Conservation (phyloP, 257 asterid genomes). For the Mentha longifolia region DNA sequence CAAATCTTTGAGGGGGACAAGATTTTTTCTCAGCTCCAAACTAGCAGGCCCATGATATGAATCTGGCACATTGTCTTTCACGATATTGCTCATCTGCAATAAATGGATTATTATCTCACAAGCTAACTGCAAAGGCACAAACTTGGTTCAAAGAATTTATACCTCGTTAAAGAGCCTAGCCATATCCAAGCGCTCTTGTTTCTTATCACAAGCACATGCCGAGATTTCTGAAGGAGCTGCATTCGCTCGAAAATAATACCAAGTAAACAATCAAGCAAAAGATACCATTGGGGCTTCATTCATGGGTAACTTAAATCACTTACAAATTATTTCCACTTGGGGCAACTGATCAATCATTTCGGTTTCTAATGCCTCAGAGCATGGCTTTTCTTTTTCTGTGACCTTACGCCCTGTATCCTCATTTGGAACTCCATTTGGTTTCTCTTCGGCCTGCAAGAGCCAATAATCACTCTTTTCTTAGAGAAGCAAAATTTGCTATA, state of each 20-base stretch:
- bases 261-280: conserved; percentile 21
- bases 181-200: conserved; percentile 60
- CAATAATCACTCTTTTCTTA: conserved; percentile 30
- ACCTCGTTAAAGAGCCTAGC: conserved; percentile 86
- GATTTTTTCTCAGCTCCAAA: conserved; percentile 48
- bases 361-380: conserved; percentile 45
- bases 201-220: conserved; percentile 61
- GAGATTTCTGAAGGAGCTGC: conserved; percentile 75
- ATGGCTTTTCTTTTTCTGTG: conserved; percentile 43
- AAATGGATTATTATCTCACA: conserved; percentile 9
- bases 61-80: conserved; percentile 50
- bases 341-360: conserved; percentile 58
- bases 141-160: conserved; percentile 1
- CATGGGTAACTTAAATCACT: conserved; percentile 42
- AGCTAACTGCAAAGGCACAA: neutral
- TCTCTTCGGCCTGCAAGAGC: conserved; percentile 62
- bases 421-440: conserved; percentile 42
- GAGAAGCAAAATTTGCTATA: conserved; percentile 16
- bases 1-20: conserved; percentile 50
- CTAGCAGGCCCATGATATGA: conserved; percentile 44
- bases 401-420: conserved; percentile 57
- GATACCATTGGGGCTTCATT: neutral
- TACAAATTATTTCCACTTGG: conserved; percentile 66
- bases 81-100: conserved; percentile 63
- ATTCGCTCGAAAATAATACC: conserved; percentile 10